Evolutionary conservation across 257 asterid species (phyloP).

Genomic region (Handroanthus guayacan): DNA sequence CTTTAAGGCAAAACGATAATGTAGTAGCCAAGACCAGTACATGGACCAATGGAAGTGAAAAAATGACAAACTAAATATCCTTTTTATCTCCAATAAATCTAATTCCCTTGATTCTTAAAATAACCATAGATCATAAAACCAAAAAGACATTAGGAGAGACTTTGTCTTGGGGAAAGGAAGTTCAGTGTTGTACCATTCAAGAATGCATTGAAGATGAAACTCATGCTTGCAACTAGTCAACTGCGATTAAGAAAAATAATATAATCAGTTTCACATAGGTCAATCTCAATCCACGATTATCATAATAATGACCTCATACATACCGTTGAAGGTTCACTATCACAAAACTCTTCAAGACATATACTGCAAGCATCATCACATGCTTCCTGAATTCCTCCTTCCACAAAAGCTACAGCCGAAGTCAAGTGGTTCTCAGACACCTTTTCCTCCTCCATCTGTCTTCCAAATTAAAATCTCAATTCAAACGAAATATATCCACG

Average conservation of each 20-base stretch:
- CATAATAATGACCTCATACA: slow-evolving; percentile 22
- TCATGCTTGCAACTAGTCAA: slow-evolving; percentile 91
- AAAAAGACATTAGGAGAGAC: neutral
- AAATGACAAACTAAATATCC: neutral
- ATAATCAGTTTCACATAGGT: slow-evolving; percentile 14
- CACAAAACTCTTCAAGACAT: slow-evolving; percentile 86
- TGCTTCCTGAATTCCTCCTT: slow-evolving; percentile 92
- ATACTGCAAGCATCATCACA: slow-evolving; percentile 96
- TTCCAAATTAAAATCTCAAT: slow-evolving; percentile 33
- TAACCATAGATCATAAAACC: neutral
- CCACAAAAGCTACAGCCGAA: slow-evolving; percentile 93
- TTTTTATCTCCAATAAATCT: neutral
- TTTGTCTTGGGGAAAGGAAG: neutral
- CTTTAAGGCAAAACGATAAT: neutral
- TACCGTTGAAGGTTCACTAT: slow-evolving; percentile 83
- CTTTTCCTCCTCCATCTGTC: slow-evolving; percentile 81
- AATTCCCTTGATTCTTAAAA: neutral
- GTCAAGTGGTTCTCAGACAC: slow-evolving; percentile 67
- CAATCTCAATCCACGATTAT: slow-evolving; percentile 25
- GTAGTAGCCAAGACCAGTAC: neutral
- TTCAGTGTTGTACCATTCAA: slow-evolving; percentile 66
- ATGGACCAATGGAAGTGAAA: neutral
- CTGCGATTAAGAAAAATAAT: slow-evolving; percentile 45
- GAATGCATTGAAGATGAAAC: slow-evolving; percentile 91
- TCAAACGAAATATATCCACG: neutral